These are phyloP conservation scores for Rubroshorea leprosula DNA, from an alignment of 345 rosid species.

Conservation along the genomic window DNA sequence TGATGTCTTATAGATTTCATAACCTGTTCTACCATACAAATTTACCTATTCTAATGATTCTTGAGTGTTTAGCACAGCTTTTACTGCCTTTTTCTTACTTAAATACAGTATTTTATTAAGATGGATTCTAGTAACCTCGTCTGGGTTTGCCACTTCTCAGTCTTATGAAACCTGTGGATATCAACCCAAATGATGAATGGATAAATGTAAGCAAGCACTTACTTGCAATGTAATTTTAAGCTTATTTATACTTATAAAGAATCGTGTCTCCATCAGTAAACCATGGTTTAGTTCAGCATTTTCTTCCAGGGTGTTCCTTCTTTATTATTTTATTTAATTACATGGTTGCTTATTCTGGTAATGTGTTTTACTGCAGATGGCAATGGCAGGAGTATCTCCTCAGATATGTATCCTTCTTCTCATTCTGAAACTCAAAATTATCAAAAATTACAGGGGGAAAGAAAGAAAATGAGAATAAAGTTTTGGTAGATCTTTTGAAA, in stretches of 20 bases:
- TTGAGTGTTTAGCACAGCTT: not conserved
- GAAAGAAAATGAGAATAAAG: too few species aligned
- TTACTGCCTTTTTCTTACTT: not conserved
- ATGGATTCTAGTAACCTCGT: conserved; percentile 19
- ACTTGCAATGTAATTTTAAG: conserved; percentile 3
- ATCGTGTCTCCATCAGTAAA: too few species aligned
- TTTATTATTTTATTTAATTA: conserved; percentile 1
- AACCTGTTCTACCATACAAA: too few species aligned
- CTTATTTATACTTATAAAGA: conserved; percentile 9
- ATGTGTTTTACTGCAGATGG: conserved; percentile 52
- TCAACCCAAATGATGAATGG: conserved; percentile 97
- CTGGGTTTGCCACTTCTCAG: conserved; percentile 40
- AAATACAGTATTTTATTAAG: not conserved
- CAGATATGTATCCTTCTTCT: conserved; percentile 71
- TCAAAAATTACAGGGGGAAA: too few species aligned
- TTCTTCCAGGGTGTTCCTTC: conserved; percentile 10
- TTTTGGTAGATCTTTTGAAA: not conserved
- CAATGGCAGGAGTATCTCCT: conserved; percentile 89
- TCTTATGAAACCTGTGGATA: conserved; percentile 82
- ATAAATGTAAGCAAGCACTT: conserved; percentile 58
- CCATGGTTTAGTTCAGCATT: not conserved
- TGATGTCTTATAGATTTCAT: too few species aligned
- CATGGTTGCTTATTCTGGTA: conserved; percentile 9
- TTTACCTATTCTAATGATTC: not conserved
- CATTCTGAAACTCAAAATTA: too few species aligned